These are phyloP conservation scores for Metschnikowia bowlesiae DNA, from an alignment of 805 yeast species.

Conservation along the genomic window DNA sequence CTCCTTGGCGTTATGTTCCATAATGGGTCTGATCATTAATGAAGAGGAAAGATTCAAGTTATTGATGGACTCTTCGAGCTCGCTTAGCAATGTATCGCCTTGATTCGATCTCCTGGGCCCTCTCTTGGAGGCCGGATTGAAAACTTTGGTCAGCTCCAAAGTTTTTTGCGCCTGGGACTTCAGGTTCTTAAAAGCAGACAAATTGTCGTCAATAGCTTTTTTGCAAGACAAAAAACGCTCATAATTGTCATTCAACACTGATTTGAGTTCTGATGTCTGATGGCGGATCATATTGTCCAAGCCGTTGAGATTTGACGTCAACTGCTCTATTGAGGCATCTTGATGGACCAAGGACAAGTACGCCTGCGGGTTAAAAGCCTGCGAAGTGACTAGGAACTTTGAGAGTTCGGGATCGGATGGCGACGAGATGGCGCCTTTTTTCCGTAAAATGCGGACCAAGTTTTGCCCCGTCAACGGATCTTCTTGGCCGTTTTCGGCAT, in stretches of 20 bases:
- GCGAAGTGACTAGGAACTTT: constrained; percentile 33
- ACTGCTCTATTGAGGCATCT: constrained; percentile 35
- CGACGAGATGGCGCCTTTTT: constrained; percentile 22
- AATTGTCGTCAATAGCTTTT: constrained; percentile 34
- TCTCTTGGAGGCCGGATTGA: constrained; percentile 30
- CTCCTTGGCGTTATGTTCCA: constrained; percentile 36
- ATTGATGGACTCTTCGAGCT: constrained; percentile 36
- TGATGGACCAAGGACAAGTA: constrained; percentile 34
- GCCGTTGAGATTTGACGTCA: constrained; percentile 25
- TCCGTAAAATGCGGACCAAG: constrained; percentile 24
- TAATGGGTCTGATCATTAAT: constrained; percentile 38
- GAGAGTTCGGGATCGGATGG: constrained; percentile 28
- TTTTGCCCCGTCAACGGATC: constrained; percentile 35
- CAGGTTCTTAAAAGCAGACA: constrained; percentile 30
- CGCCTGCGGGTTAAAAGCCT: constrained; percentile 32
- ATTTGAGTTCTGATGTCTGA: constrained; percentile 34
- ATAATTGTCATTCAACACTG: constrained; percentile 35
- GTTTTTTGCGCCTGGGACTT: constrained; percentile 35
- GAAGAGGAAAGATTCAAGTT: constrained; percentile 35
- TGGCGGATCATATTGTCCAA: constrained; percentile 32
- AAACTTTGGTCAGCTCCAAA: constrained; percentile 30
- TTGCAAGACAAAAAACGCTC: constrained; percentile 34
- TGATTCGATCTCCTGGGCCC: constrained; percentile 8
- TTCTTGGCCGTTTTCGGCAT: constrained; percentile 21
- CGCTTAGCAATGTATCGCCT: constrained; percentile 27